Evolutionary conservation across 108 stramenopile genomes (phyloP), one percentile per base, ranked within the genome.

Genomic region (Discostella stelligeroides): DNA sequence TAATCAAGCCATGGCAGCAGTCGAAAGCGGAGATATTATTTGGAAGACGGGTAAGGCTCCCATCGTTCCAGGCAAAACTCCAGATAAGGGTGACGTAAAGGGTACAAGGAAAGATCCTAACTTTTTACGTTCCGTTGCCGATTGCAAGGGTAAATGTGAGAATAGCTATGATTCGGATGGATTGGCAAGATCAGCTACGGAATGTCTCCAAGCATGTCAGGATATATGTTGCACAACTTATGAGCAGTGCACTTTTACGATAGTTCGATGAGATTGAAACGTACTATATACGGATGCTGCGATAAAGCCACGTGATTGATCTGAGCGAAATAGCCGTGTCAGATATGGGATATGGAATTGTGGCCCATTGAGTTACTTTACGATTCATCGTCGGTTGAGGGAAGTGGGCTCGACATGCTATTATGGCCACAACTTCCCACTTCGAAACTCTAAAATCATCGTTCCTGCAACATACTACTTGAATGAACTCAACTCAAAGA

Each of bases 171-270:
- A 82, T 5, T 66, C 89, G 7, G 86, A 90, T 82, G 92, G 89
- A n/a, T 57, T 82, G 47, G 83, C 88, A n/a, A 88, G 70, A 56
- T 59, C 86, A 20, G 84, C 87, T 39, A 76, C 82, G 55, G 93
- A 94, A 25, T 94, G 93, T 65, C 66, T 94, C 40, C 76, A 76
- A 24, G 84, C 85, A 38, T 94, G 93, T 65, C 93, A 94, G 59
- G 93, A 94, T 81, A 87, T 94, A 45, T 89, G 88, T 66, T 94
- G 90, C 63, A 88, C 70, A 50, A 94, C 88, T 0, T 94, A 94
- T 63, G 93, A 94, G 60, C 93, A 94, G 63, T 94, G 87, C 65
- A 87, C 86, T 6, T 88, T 88, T 79, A 76, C 81, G 6, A 87
- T 90, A 53, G 73, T 84, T 39, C 83, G 81, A 34, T 61, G 83